Base-by-base conservation (phyloP, 192 early-diverging fungal species). In the Diversispora eburnea region DNA sequence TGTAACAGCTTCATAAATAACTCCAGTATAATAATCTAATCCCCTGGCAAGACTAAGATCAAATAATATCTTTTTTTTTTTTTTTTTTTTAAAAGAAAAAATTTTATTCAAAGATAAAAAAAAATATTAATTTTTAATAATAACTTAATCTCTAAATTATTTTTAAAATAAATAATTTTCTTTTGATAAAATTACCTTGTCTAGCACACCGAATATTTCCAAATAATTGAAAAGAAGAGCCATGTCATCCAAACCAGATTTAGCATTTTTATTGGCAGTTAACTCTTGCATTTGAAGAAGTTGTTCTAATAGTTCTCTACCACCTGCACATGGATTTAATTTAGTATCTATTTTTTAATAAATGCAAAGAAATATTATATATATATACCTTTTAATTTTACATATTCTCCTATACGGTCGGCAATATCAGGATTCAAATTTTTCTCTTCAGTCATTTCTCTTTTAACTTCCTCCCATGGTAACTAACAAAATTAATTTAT, bases 11-110 rank as follows among this genome's bases (percentile, higher is more conserved):
- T 99, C 97, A 80, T 98, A 99, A 77, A 99, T 99, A 61, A 98
- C 89, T 39, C 97, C 97, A 49, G 97, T 99, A 84, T 99, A 99
- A 80, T 99, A 99, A 78, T 99, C 97, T 52, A 99, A 78, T 41
- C 97, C 97, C 52, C 97, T 89, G n/a, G 96, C 97, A 76, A 99
- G 84, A 65, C 90, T 91, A 69, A 99, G 86, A 78, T 99, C 97
- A 77, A 99, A 97, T 3, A 90, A 92, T 52, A 97, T 88, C 82
- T 85, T 49, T 39, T 45, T 3, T 19, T n/a, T n/a, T n/a, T n/a
- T n/a, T n/a, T n/a, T n/a, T n/a, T n/a, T n/a, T n/a, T n/a, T n/a
- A n/a, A n/a, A n/a, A 52, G 20, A 51, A 13, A 13, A 41, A 3
- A 12, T 54, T 61, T 48, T 8, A 58, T 58, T 58, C 8, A 22